Evolutionary conservation across 176 grass and related monocot species (phyloP).

Genomic region (Cenchrus americanus): DNA sequence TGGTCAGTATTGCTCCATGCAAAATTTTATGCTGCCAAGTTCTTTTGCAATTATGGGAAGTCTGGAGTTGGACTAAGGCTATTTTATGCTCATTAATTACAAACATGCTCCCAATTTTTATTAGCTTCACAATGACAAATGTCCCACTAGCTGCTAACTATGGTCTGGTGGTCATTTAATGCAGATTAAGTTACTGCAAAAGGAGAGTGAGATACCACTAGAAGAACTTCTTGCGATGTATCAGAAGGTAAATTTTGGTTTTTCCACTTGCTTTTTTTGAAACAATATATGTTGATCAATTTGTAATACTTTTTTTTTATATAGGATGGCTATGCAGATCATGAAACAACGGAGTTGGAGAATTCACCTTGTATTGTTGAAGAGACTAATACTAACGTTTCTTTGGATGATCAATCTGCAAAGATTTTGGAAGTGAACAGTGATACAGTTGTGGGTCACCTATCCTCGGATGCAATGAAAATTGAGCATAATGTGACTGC

Average conservation of each 20-base stretch:
- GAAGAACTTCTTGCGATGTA: constrained; percentile 92
- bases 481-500: constrained; percentile 20
- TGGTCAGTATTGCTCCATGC: background rate
- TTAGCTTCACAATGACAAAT: constrained; percentile 15
- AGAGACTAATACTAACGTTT: constrained; percentile 47
- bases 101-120: background rate
- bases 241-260: constrained; percentile 67
- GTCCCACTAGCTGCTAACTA: background rate
- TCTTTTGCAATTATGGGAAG: constrained; percentile 5
- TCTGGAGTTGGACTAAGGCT: background rate
- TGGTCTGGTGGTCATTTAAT: constrained; percentile 39
- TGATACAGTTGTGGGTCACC: constrained; percentile 38
- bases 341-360: constrained; percentile 57
- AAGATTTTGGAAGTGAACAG: constrained; percentile 49
- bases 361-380: constrained; percentile 59
- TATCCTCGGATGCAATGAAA: constrained; percentile 29
- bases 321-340: constrained; percentile 85
- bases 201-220: constrained; percentile 89
- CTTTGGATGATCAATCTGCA: constrained; percentile 41
- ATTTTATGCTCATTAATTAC: background rate
- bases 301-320: constrained; percentile 56
- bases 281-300: constrained; percentile 11
- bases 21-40: constrained; percentile 4
- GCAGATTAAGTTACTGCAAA: constrained; percentile 91
- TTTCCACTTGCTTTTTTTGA: constrained; percentile 38